Conservation (phyloP, 352 stramenopile species). For the Pilasporangium apinafurcum region DNA sequence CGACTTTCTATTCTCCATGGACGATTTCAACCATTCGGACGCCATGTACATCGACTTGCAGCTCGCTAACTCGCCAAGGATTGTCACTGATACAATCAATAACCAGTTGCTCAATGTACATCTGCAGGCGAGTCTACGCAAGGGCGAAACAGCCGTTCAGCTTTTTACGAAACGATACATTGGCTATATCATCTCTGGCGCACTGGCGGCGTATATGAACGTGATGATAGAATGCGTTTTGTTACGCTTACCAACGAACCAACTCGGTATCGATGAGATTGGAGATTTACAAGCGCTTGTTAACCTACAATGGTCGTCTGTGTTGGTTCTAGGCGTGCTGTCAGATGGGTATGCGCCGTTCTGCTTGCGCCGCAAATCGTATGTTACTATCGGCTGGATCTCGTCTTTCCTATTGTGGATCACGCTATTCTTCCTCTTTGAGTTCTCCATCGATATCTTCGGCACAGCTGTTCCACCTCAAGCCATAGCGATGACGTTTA, state of each 20-base stretch:
- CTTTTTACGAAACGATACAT: conserved; percentile 6
- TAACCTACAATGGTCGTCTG: conserved; percentile 21
- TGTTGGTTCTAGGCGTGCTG: conserved; percentile 19
- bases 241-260: conserved; percentile 2
- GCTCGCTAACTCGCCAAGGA: too few relatives aligned
- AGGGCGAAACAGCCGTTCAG: conserved; percentile 1
- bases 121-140: too few relatives aligned
- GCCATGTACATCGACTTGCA: too few relatives aligned
- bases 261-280: conserved; percentile 6
- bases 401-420: conserved; percentile 14
- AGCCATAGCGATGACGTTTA: conserved; percentile 1
- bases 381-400: conserved; percentile 57
- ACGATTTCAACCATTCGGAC: too few relatives aligned
- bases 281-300: conserved; percentile 13
- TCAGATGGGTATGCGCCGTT: conserved; percentile 22
- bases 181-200: conserved; percentile 7
- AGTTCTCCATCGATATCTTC: conserved; percentile 8
- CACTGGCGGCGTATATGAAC: conserved; percentile 6
- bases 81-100: too few relatives aligned
- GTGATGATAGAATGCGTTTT: conserved; percentile 5
- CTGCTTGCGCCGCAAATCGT: conserved; percentile 47
- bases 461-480: conserved; percentile 1
- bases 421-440: conserved; percentile 17
- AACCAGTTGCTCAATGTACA: too few relatives aligned
- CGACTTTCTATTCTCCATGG: too few relatives aligned